Base-by-base conservation (phyloP, 371 early-diverging fungal genomes). In the Mortierella sp. region DNA sequence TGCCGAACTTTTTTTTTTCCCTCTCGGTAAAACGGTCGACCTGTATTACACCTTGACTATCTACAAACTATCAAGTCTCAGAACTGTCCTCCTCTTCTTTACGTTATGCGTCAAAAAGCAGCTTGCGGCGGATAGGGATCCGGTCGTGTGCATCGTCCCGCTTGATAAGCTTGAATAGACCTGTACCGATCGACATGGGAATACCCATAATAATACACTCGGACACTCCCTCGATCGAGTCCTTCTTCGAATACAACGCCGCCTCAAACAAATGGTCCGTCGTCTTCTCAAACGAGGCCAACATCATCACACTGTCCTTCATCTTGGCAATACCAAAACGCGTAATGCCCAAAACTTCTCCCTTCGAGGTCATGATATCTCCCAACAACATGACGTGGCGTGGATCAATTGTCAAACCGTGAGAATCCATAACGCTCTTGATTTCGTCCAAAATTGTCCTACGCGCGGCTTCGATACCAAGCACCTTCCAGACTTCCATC, bases 241-340 rank as follows among this genome's bases (percentile, higher is more conserved):
- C 99, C 66, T 90, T 88, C 81, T 98, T 96, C 62, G 95, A 93
- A 80, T 92, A 95, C 72, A 98, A 87, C 1, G 99, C 94, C 0
- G 99, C 99, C 58, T 99, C 98, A 81, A 99, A 99, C 75, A 99
- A 85, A 77, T 99, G 99, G 77, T 99, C 99, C 0, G 98, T 96
- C 1, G 99, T 99, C 89, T 98, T 98, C 85, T 99, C 99, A 83
- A 99, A 99, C 45, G 98, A 98, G 1, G 99, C 99, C 75, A 99
- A 88, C 97, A 99, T 99, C 68, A 99, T 92, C n/a, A 99, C 99
- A 75, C 95, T 94, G 81, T 97, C 97, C 81, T 96, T 97, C 98
- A 99, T 99, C 89, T 98, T 98, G 65, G 97, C 93, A 64, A 99
- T 96, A 83, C 99, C 99, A 85, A 97, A 97, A 44, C 99, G 95